Evolutionary conservation across 2,329 filamentous ascomycete genomes (phyloP), one percentile per base, ranked within the genome.

Genomic region (Fusarium algeriense): DNA sequence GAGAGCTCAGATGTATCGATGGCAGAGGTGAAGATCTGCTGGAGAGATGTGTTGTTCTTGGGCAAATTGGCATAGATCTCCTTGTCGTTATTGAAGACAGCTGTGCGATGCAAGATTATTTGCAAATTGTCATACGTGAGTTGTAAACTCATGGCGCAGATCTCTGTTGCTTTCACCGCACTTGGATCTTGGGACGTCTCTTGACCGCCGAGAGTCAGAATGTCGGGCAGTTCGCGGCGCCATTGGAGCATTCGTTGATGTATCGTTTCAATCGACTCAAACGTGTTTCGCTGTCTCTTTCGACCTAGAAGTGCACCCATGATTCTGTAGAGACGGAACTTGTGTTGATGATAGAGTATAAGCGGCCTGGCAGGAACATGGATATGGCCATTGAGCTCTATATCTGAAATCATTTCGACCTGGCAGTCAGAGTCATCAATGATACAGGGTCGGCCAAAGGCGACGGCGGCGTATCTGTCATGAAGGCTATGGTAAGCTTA

Each of bases 181-280:
- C 5, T 0, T 0, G 9, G 2, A 2, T n/a, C 20, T 17, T 5
- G 15, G 2, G 48, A 15, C 0, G 0, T 1, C 5, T n/a, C 20
- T 15, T 52, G 48, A 2, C 48, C 48, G 0, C 1, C 28, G 1
- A 52, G 32, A 6, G 17, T 38, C 0, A 52, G 5, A 5, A 52
- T 0, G 0, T 5, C 2, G 9, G 48, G 32, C 1, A 38, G 32
- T 0, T 38, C 32, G 0, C 6, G 20, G 2, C 32, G 48, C 48
- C 48, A 52, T 17, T 26, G 48, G 1, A 38, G 3, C 48, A 52
- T 52, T 0, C 48, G 32, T 1, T 52, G 17, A 0, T 52, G 48
- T 2, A 52, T 52, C 0, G 32, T 52, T 26, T 26, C 48, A 7
- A 38, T 5, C 0, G 48, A 52, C 8, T 52, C 32, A 0, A 38